Evolutionary conservation across 1,284 basidiomycete genomes (phyloP).

Genomic region (Sutorius eximius): DNA sequence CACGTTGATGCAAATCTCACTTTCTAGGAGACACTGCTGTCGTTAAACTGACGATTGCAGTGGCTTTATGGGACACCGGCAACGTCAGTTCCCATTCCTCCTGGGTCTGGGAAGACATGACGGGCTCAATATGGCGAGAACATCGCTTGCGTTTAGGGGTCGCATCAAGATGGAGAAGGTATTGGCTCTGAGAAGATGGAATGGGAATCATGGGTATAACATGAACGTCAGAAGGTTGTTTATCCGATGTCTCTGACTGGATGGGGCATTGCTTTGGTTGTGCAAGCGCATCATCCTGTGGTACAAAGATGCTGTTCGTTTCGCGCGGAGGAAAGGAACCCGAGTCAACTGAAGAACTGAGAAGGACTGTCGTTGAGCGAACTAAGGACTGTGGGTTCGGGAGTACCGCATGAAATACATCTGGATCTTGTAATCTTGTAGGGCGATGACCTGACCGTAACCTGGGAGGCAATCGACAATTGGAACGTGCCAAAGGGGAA

Average conservation of each 20-base stretch:
- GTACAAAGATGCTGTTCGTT: not conserved
- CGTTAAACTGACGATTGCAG: not conserved
- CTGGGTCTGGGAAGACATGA: slow-evolving; percentile 34
- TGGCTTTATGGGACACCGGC: slow-evolving; percentile 4
- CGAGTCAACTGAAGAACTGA: not conserved
- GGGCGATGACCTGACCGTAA: not conserved
- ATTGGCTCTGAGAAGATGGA: slow-evolving; percentile 35
- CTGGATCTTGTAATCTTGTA: not conserved
- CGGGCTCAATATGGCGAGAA: slow-evolving; percentile 12
- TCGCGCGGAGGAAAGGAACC: not conserved
- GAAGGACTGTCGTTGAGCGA: not conserved
- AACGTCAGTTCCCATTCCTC: slow-evolving; percentile 29
- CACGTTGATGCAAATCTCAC: slow-evolving; percentile 13
- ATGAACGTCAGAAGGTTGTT: slow-evolving; percentile 2
- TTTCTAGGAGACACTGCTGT: slow-evolving; percentile 5
- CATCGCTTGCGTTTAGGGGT: slow-evolving; percentile 31
- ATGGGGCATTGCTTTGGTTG: not conserved
- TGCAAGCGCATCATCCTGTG: not conserved
- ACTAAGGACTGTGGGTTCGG: not conserved
- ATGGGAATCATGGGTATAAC: slow-evolving; percentile 17
- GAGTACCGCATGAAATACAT: not conserved
- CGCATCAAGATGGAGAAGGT: slow-evolving; percentile 32
- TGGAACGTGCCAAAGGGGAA: slow-evolving; percentile 4
- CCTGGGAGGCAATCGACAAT: not conserved
- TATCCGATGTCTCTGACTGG: not conserved